phyloP scores from a whole-genome alignment of 495 filamentous ascomycete genomes.

The Oidiodendron maius region DNA sequence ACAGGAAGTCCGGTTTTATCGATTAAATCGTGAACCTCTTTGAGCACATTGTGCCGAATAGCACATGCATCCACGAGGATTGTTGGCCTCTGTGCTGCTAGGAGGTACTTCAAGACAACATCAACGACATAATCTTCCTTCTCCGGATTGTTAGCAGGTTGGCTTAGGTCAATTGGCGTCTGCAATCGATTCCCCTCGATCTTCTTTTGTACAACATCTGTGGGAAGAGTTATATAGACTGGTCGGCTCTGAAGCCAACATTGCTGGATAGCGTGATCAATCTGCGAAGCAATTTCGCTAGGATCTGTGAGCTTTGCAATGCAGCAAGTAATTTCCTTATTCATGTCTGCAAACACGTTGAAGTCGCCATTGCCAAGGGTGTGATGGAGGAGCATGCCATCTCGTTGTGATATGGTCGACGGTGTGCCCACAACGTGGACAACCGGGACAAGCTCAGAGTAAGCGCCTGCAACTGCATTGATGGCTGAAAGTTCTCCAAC shows the following conservation, averaged over 20 bases:
- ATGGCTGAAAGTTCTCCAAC: slow-evolving; percentile 74
- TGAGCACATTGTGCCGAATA: slow-evolving; percentile 68
- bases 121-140: slow-evolving; percentile 82
- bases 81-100: slow-evolving; percentile 68
- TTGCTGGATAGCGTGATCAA: slow-evolving; percentile 75
- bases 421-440: slow-evolving; percentile 79
- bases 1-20: slow-evolving; percentile 71
- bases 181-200: slow-evolving; percentile 66
- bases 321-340: slow-evolving; percentile 60
- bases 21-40: slow-evolving; percentile 73
- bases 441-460: slow-evolving; percentile 69
- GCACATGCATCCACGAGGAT: slow-evolving; percentile 91
- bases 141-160: slow-evolving; percentile 59
- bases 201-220: slow-evolving; percentile 77
- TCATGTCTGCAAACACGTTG: slow-evolving; percentile 80
- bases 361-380: slow-evolving; percentile 90
- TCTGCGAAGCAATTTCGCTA: slow-evolving; percentile 60
- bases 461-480: slow-evolving; percentile 67
- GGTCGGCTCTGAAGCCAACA: slow-evolving; percentile 71
- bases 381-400: slow-evolving; percentile 77
- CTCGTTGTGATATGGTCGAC: slow-evolving; percentile 49
- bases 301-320: slow-evolving; percentile 64
- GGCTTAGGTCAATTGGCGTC: slow-evolving; percentile 59
- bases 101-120: slow-evolving; percentile 69
- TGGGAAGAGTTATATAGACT: slow-evolving; percentile 82